Conservation (phyloP, 345 rosid species). For the Dimocarpus longan region DNA sequence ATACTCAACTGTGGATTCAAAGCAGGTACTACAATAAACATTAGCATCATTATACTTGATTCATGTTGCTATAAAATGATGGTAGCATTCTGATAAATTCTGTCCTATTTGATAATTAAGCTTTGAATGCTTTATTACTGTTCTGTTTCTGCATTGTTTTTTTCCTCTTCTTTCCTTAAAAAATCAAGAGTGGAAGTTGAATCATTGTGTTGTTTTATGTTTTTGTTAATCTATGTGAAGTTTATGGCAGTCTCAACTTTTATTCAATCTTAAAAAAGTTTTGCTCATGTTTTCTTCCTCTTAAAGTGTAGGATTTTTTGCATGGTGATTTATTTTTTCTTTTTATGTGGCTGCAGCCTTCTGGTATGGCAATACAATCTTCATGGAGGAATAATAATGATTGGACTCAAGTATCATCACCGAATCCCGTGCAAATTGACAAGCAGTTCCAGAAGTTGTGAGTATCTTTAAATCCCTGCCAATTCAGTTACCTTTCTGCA, state of each 20-base stretch:
- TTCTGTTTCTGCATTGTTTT: not conserved
- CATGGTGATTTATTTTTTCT: constrained; percentile 14
- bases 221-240: not conserved
- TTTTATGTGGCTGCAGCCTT: constrained; percentile 48
- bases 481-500: constrained; percentile 7
- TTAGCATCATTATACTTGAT: not conserved
- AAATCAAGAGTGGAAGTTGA: not conserved
- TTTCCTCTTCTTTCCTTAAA: not conserved
- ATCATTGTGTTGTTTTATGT: not conserved
- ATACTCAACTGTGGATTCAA: constrained; percentile 38
- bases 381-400: constrained; percentile 54
- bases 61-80: constrained; percentile 4
- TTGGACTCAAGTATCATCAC: constrained; percentile 38
- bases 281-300: constrained; percentile 3
- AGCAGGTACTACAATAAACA: constrained; percentile 37
- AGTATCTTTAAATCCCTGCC: constrained; percentile 38
- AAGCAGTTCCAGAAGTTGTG: constrained; percentile 82
- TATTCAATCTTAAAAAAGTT: not conserved
- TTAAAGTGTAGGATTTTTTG: not conserved
- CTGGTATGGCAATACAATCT: constrained; percentile 43
- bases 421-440: constrained; percentile 53
- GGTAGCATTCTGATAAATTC: not conserved
- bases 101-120: not conserved
- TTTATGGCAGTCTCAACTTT: not conserved
- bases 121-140: not conserved